Percentiles rank a stretch among this genome's conserved stretches.
phyloP scores from a whole-genome alignment of 768 basidiomycete genomes.

The Podaxis sp. region DNA sequence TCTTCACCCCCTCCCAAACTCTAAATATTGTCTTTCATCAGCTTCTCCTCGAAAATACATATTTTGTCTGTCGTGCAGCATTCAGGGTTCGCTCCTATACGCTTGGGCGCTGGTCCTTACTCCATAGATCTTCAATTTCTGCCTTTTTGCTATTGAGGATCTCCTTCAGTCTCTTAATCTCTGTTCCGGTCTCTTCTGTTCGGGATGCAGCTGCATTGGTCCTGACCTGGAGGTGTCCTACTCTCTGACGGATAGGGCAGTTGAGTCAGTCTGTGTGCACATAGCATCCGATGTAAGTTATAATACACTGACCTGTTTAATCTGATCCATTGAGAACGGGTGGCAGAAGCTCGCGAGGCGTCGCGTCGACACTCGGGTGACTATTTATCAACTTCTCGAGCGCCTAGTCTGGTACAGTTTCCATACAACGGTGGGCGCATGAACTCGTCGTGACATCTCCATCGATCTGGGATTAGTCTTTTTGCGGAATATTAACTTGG shows the following conservation, averaged over 20 bases:
- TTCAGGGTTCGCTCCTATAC: not conserved
- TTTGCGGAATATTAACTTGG: not conserved
- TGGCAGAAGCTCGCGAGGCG: not conserved
- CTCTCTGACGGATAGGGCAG: not conserved
- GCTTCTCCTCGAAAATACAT: not conserved
- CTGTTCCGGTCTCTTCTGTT: not conserved
- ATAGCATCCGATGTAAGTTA: not conserved
- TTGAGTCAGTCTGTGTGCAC: not conserved
- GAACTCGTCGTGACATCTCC: not conserved
- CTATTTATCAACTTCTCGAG: not conserved
- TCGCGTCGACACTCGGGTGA: not conserved
- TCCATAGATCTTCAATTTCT: not conserved
- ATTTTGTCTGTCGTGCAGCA: not conserved
- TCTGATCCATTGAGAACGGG: not conserved
- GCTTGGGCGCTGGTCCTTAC: not conserved
- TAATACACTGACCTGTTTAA: not conserved
- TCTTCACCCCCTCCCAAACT: not conserved
- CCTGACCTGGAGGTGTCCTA: not conserved
- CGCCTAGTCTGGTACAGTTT: not conserved
- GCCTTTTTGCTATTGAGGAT: not conserved
- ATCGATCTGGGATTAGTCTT: not conserved
- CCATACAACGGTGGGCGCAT: not conserved
- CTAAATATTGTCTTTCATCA: not conserved
- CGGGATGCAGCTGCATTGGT: not conserved
- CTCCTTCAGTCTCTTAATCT: not conserved